Evolutionary conservation across 768 basidiomycete genomes (phyloP).

Genomic region (Trametes villosa): DNA sequence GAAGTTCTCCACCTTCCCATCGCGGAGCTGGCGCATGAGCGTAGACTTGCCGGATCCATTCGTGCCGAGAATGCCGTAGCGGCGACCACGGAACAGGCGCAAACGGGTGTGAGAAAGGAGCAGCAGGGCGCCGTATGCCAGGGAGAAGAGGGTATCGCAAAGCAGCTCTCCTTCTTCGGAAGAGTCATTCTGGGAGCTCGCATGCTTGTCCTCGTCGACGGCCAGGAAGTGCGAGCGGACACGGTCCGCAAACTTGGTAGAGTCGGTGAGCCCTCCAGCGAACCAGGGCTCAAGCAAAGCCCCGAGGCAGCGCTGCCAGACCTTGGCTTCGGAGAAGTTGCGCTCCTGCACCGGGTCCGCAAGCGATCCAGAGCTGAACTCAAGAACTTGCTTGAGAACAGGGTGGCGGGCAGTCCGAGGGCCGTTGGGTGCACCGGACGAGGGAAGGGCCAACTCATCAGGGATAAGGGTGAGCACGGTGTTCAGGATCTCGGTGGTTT

Average conservation of each 20-base stretch:
- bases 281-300: constrained; percentile 74
- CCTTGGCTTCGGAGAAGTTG: constrained; percentile 53
- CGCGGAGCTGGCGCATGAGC: constrained; percentile 92
- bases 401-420: constrained; percentile 58
- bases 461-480: constrained; percentile 66
- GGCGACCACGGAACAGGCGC: constrained; percentile 84
- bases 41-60: constrained; percentile 98
- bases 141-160: constrained; percentile 92
- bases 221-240: constrained; percentile 76
- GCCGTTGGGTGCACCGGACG: constrained; percentile 51
- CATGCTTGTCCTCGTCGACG: constrained; percentile 76
- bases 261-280: constrained; percentile 45
- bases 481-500: constrained; percentile 59
- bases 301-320: constrained; percentile 75
- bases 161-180: constrained; percentile 83
- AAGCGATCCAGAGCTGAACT: constrained; percentile 76
- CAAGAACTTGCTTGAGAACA: constrained; percentile 61
- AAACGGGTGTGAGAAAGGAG: constrained; percentile 93
- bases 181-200: constrained; percentile 43
- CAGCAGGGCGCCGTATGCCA: constrained; percentile 93
- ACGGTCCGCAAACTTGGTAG: constrained; percentile 57
- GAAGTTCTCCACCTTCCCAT: constrained; percentile 96
- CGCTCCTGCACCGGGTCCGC: constrained; percentile 74
- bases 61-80: constrained; percentile 95
- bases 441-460: constrained; percentile 46